These are phyloP conservation scores for Schrenkiella parvula DNA, from an alignment of 345 rosid species.

Conservation along the genomic window DNA sequence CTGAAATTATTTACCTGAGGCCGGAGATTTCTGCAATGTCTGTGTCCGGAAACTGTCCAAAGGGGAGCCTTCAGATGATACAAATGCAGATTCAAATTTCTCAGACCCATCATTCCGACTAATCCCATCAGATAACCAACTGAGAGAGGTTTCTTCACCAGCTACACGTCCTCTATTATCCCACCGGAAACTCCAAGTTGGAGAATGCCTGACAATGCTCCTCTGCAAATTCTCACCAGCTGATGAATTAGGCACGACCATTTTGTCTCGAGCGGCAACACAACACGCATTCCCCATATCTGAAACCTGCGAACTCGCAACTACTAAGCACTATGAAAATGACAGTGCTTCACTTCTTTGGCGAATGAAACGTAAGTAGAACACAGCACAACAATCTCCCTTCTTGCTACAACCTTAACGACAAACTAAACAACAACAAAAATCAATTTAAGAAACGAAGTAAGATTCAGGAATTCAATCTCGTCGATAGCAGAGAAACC, in stretches of 20 bases:
- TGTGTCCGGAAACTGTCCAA: conserved; percentile 48
- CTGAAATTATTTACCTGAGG: conserved; percentile 55
- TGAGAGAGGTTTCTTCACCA: conserved; percentile 74
- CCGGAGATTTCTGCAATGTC: conserved; percentile 64
- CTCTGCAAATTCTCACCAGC: conserved; percentile 58
- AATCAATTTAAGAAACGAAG: background rate
- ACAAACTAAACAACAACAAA: background rate
- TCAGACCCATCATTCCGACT: conserved; percentile 52
- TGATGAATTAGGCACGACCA: conserved; percentile 49
- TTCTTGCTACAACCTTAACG: background rate
- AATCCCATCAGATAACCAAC: conserved; percentile 67
- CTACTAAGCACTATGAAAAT: conserved; percentile 1
- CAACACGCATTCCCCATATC: conserved; percentile 96
- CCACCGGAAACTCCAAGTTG: conserved; percentile 94
- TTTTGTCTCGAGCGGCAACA: conserved; percentile 91
- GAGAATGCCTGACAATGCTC: conserved; percentile 76
- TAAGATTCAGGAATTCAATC: background rate
- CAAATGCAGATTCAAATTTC: conserved; percentile 49
- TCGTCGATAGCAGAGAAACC: background rate
- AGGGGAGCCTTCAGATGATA: conserved; percentile 73
- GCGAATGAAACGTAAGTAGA: background rate
- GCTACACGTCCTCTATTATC: conserved; percentile 96
- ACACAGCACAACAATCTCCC: background rate
- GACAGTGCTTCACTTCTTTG: background rate
- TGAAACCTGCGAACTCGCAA: background rate